Base-by-base conservation (phyloP, 148 eudicot species). In the Rhododendron henanense region DNA sequence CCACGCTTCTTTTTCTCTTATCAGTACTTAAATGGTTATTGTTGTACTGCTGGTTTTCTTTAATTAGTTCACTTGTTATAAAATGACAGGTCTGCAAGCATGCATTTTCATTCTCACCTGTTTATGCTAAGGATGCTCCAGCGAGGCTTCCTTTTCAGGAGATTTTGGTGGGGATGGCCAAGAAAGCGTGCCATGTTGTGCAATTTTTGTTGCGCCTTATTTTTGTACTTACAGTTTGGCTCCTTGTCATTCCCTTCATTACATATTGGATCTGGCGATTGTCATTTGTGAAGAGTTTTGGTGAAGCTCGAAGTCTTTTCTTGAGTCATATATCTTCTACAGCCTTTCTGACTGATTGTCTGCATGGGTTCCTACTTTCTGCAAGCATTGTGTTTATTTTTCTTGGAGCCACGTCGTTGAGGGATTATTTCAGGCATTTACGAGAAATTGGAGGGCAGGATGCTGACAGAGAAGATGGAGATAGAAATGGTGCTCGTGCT, bases 251-350 rank as follows among this genome's bases (percentile, higher is more conserved):
- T 84, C 98, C 99, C 37, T 96, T 96, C 84, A 95, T 95, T 88
- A 95, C 98, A 35, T 96, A 94, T 82, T 96, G 97, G 98, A 95
- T 94, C 78, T 96, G 97, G 99, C 91, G 98, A 76, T 78, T 95
- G 86, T 92, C 98, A 85, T 96, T 96, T 86, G 94, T 94, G 83
- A 94, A 97, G 78, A 93, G 96, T 85, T 93, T 92, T 67, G 90
- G 94, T 61, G 99, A 95, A 92, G 97, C 96, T 37, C 94, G 90
- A 45, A 91, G 92, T 83, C 90, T 96, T 59, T 96, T 96, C 85
- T 84, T 94, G 74, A 93, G 97, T 88, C 99, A 95, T 86, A 84
- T 94, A 87, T 93, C 95, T 78, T 91, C 92, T 16, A 92, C 97
- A 31, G 89, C 91, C 79, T 85, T 96, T 82, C 94, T 96, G 51